Evolutionary conservation across 495 filamentous ascomycete species (phyloP).

Genomic region (Thermothielavioides terrestris): DNA sequence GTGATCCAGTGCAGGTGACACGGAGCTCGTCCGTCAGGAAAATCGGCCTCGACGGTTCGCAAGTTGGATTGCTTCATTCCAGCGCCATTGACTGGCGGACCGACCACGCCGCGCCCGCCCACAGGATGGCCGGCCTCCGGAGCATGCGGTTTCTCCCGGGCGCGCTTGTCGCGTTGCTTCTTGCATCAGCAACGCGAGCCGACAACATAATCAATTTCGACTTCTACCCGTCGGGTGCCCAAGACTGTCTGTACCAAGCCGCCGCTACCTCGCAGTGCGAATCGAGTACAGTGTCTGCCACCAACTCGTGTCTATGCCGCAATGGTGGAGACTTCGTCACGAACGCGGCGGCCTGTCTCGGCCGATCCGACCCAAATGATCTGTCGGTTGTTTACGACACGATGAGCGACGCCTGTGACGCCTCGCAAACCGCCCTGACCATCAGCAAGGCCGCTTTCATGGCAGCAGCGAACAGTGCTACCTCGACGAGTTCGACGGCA

Average conservation of each 20-base stretch:
- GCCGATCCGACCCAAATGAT: constrained; percentile 21
- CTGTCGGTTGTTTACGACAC: constrained; percentile 29
- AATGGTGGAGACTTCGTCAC: constrained; percentile 39
- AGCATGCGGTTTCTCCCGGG: constrained; percentile 11
- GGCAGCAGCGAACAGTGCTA: constrained; percentile 19
- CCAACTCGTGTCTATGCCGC: constrained; percentile 38
- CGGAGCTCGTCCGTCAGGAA: too few species aligned
- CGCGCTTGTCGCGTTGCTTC: constrained; percentile 23
- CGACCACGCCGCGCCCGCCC: neutral
- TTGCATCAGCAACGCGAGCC: constrained; percentile 18
- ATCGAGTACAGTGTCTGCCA: constrained; percentile 20
- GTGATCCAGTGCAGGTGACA: too few species aligned
- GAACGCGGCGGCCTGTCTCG: constrained; percentile 34
- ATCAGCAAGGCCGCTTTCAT: constrained; percentile 26
- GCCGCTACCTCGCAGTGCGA: constrained; percentile 26
- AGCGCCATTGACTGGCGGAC: too few species aligned
- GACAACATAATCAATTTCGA: constrained; percentile 32
- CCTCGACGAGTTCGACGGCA: constrained; percentile 4
- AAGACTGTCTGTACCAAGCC: constrained; percentile 30
- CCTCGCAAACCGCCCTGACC: constrained; percentile 24
- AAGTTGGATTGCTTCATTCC: too few species aligned
- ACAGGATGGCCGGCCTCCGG: constrained; percentile 12
- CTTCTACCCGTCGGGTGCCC: constrained; percentile 33
- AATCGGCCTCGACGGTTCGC: too few species aligned
- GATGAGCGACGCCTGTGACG: constrained; percentile 22